These are phyloP conservation scores for Penicillium frequentans DNA, from an alignment of 2,329 filamentous ascomycete genomes.

Conservation along the genomic window DNA sequence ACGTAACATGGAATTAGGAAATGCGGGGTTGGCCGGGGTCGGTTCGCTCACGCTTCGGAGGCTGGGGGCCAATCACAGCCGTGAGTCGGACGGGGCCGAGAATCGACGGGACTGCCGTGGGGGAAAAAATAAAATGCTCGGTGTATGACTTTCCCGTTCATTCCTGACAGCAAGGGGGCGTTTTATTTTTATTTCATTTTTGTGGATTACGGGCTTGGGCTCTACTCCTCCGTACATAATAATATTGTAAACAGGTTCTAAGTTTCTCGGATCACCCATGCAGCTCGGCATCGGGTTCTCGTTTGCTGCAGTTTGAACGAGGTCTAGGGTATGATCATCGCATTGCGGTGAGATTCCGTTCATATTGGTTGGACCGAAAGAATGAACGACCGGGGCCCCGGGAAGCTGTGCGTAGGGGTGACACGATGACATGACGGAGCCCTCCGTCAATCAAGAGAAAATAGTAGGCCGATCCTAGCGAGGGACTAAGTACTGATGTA, in stretches of 20 bases:
- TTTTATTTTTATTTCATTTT: neutral
- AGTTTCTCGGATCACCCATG: constrained; percentile 11
- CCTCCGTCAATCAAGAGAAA: neutral
- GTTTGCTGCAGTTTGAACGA: neutral
- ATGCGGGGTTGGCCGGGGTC: constrained; percentile 29
- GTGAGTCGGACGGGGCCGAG: constrained; percentile 18
- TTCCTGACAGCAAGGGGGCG: neutral
- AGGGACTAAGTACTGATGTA: constrained; percentile 10
- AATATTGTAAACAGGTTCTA: constrained; percentile 4
- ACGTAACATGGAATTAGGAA: constrained; percentile 23
- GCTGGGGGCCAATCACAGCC: constrained; percentile 19
- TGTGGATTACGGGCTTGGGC: neutral
- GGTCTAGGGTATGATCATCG: neutral
- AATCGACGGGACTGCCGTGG: constrained; percentile 10
- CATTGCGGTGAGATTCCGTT: neutral
- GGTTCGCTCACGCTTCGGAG: constrained; percentile 21
- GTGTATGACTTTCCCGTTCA: constrained; percentile 20
- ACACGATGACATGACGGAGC: constrained; percentile 2
- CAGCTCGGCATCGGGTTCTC: constrained; percentile 6
- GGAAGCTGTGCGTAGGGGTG: neutral
- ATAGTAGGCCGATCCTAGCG: constrained; percentile 9
- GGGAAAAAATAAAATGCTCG: constrained; percentile 9
- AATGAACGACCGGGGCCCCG: neutral
- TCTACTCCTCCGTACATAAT: neutral
- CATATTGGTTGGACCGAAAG: neutral